Percentiles rank a stretch among this genome's conserved stretches.
Evolutionary conservation across 108 stramenopile genomes (phyloP).

Genomic region (Pseudonitzschia pungens): DNA sequence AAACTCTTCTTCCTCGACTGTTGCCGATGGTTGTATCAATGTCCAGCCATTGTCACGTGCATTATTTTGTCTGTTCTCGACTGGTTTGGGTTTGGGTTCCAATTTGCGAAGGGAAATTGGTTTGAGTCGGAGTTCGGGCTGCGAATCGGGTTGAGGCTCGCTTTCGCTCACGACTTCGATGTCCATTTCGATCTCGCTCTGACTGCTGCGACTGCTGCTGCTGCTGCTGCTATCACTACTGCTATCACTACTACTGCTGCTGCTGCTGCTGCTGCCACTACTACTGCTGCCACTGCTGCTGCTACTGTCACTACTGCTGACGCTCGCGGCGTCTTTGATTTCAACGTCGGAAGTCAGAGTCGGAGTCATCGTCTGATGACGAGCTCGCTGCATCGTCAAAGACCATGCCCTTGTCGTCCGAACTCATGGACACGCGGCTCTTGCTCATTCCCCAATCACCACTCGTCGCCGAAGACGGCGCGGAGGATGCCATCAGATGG

Average conservation of each 20-base stretch:
- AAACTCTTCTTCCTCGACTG: too few species aligned
- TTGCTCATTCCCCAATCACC: not conserved
- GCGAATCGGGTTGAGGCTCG: not conserved
- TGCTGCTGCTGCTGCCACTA: not conserved
- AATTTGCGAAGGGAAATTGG: too few species aligned
- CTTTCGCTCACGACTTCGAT: not conserved
- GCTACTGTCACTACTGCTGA: slow-evolving; percentile 40
- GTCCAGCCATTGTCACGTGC: too few species aligned
- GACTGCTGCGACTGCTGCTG: too few species aligned
- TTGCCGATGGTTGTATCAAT: too few species aligned
- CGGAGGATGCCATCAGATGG: not conserved
- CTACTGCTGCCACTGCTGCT: slow-evolving; percentile 8
- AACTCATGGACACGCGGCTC: not conserved
- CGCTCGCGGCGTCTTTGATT: not conserved
- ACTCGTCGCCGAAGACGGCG: not conserved
- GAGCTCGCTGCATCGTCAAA: not conserved
- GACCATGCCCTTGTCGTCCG: not conserved
- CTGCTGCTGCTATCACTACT: not conserved
- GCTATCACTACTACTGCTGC: not conserved
- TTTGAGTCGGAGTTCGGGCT: too few species aligned
- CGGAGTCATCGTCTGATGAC: not conserved
- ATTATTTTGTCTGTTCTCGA: too few species aligned
- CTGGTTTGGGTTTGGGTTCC: too few species aligned
- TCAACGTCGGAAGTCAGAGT: not conserved
- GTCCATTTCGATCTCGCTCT: not conserved